phyloP scores from a whole-genome alignment of 78 protist genomes.

The Bodo saltans region DNA sequence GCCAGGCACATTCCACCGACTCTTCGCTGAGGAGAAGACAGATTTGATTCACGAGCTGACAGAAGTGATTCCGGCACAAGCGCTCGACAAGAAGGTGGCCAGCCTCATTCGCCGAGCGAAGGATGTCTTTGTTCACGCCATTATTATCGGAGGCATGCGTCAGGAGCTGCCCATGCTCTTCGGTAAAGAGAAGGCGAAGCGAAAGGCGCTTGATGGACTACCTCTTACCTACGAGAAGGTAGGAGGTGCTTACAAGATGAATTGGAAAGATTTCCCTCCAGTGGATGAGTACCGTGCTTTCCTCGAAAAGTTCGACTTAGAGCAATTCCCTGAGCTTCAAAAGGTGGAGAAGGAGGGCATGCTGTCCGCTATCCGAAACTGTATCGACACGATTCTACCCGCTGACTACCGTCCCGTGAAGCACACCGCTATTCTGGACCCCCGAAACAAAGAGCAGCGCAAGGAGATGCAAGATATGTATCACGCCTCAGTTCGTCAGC shows the following conservation, averaged over 20 bases:
- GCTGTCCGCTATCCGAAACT: neutral
- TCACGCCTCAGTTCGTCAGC: neutral
- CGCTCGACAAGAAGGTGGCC: slow-evolving; percentile 57
- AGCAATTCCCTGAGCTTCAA: neutral
- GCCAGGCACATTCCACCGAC: slow-evolving; percentile 37
- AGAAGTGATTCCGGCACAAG: slow-evolving; percentile 48
- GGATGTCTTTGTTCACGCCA: slow-evolving; percentile 62
- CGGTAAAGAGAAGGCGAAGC: slow-evolving; percentile 65
- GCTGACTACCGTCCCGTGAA: neutral
- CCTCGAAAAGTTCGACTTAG: neutral
- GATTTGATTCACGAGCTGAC: slow-evolving; percentile 50
- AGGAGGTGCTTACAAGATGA: neutral
- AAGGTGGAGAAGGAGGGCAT: neutral
- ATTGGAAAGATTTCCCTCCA: neutral
- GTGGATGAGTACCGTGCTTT: neutral
- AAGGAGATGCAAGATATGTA: neutral
- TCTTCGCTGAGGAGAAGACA: slow-evolving; percentile 44
- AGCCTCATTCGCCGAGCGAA: slow-evolving; percentile 48
- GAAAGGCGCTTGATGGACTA: slow-evolving; percentile 49
- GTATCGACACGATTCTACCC: neutral
- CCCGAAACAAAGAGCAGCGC: neutral
- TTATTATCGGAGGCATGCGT: slow-evolving; percentile 41
- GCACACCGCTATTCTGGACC: neutral
- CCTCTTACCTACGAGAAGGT: neutral
- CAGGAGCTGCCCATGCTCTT: slow-evolving; percentile 69